Evolutionary conservation across 768 basidiomycete genomes (phyloP), one percentile per base, ranked within the genome.

Genomic region (Steccherinum ochraceum): DNA sequence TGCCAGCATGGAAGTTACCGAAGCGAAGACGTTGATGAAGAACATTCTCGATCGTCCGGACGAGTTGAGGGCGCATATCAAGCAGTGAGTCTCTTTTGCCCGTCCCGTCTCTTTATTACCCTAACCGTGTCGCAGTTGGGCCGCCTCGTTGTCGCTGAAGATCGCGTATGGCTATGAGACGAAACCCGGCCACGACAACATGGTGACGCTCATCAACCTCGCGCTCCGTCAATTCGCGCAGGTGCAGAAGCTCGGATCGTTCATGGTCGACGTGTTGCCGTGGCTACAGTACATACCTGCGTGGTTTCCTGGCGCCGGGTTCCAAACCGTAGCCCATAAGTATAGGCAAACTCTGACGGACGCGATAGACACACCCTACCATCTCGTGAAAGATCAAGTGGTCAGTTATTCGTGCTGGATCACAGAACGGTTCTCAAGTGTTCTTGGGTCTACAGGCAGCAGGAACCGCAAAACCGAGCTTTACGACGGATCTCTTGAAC

Each of bases 141-240:
- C 62, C 1, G 64, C 64, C 7, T 50, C 62, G 1, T 58, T 67
- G 30, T 64, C 65, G 24, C 54, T 67, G 13, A 60, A 55, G 51
- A 55, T 67, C 47, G 52, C 62, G 4, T 56, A 64, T 44, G 65
- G 65, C 2, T 67, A 67, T 48, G 44, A 61, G 40, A 58, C 62
- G 11, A n/a, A 55, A 35, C 54, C 48, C 2, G 58, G 55, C 30
- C 65, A 72, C 4, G 74, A 78, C 50, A 64, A 64, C 3, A 65
- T 71, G 45, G 57, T 78, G 16, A 35, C 57, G 2, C 55, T 70
- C 2, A 69, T 67, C 5, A 66, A 74, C 27, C 52, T 59, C 12
- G 63, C 65, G 12, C 53, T 63, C 19, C 40, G 60, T 12, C 53
- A 58, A 52, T 64, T 48, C 42, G n/a, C n/a, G n/a, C 66, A 48